Evolutionary conservation across 1,284 basidiomycete genomes (phyloP), one percentile per base, ranked within the genome.

Genomic region (Cryptococcus neoformans): DNA sequence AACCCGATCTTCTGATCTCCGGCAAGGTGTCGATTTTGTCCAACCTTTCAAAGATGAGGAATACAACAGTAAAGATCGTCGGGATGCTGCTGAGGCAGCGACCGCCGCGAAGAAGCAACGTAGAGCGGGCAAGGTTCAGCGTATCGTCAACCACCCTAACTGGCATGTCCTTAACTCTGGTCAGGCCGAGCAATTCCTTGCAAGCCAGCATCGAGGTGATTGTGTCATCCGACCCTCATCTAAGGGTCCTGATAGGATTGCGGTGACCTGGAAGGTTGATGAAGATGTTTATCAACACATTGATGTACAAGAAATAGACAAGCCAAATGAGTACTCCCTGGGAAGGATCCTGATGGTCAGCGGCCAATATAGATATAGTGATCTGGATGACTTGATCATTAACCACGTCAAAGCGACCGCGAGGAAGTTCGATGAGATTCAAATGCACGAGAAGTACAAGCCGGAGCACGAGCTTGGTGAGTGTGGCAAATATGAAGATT

Each of bases 201-300:
- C 92, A 56, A 88, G 87, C 63, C 89, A 92, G 76, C 92, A 93
- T 67, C 85, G 91, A 36, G 96, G 94, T 11, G 93, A 97, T 74
- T 92, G 93, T 48, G 90, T 99, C 38, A 92, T 99, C 64, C 83
- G 96, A 47, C 96, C 96, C 0, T 96, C 92, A 37, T 98, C 94
- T 3, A 94, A 95, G 76, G 95, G 95, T 6, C 80, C 83, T 42
- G 86, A 97, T 70, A 96, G 99, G 78, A 82, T 99, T 40, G 96
- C 96, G 39, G 90, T 99, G 11, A 99, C 96, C 0, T 99, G 96
- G 96, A 99, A 99, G 79, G 94, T 99, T 9, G 95, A 96, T 66
- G 90, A 97, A 59, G 90, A 88, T 61, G 82, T 99, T 17, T 99
- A 90, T 78, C 96, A 99, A 75, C 97, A 99, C 73, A 90, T 99